phyloP scores from a whole-genome alignment of 164 flowering plant species.

The Nymphaea thermarum region DNA sequence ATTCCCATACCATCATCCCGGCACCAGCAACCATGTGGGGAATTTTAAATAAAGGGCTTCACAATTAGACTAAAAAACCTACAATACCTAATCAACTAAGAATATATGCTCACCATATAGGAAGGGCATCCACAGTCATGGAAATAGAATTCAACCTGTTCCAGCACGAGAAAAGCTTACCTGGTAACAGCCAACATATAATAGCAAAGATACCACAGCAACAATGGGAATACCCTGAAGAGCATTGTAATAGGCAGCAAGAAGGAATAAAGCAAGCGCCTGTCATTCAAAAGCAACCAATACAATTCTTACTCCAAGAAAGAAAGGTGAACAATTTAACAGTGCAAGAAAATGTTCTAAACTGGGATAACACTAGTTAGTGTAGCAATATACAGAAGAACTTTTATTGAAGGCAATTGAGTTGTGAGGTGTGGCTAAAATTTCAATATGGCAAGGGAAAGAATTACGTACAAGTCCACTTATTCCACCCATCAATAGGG shows the following conservation, averaged over 20 bases:
- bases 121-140: background rate
- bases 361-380: too few relatives aligned
- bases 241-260: constrained; percentile 80
- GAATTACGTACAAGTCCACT: constrained; percentile 59
- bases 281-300: constrained; percentile 15
- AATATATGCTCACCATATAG: background rate
- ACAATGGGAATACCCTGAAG: constrained; percentile 62
- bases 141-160: background rate
- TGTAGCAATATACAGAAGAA: too few relatives aligned
- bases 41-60: too few relatives aligned
- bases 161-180: constrained; percentile 12
- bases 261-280: constrained; percentile 67
- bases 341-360: background rate
- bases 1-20: too few relatives aligned
- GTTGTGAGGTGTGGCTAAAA: too few relatives aligned
- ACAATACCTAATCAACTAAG: background rate
- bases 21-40: too few relatives aligned
- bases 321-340: background rate
- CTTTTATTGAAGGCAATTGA: too few relatives aligned
- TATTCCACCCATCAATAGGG: constrained; percentile 81
- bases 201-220: constrained; percentile 75
- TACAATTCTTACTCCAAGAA: background rate
- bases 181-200: constrained; percentile 93
- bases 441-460: background rate
- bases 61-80: too few relatives aligned